These are phyloP conservation scores for Aureobasidium sp. DNA, from an alignment of 2,329 filamentous ascomycete genomes.

Conservation along the genomic window DNA sequence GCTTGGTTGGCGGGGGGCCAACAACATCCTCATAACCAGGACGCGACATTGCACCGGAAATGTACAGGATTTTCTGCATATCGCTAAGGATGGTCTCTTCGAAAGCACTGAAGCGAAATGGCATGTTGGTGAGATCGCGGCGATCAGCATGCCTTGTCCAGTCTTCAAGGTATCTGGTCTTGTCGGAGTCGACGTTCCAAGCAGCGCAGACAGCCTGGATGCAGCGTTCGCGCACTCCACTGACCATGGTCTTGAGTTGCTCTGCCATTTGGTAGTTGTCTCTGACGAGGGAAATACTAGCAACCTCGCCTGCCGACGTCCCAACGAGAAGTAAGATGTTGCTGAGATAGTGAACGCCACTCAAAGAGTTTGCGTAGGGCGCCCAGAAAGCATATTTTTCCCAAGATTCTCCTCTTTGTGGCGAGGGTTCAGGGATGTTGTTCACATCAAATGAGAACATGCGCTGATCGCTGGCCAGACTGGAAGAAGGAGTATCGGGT, in stretches of 20 bases:
- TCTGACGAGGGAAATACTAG: constrained; percentile 62
- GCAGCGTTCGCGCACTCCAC: constrained; percentile 72
- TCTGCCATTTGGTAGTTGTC: constrained; percentile 54
- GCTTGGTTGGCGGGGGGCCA: constrained; percentile 73
- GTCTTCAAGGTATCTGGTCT: constrained; percentile 85
- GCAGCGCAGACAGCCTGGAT: constrained; percentile 78
- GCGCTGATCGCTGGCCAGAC: constrained; percentile 57
- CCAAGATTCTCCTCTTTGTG: constrained; percentile 70
- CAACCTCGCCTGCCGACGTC: constrained; percentile 81
- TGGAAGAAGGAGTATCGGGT: constrained; percentile 58
- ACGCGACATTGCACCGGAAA: constrained; percentile 75
- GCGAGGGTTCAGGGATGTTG: constrained; percentile 71
- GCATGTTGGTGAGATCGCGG: constrained; percentile 86
- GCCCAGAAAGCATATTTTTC: constrained; percentile 97
- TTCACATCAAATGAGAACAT: constrained; percentile 69
- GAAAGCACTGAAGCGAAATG: constrained; percentile 74
- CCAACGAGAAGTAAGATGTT: constrained; percentile 76
- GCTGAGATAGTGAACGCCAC: constrained; percentile 82
- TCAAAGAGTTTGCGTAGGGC: constrained; percentile 82
- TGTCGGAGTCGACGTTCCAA: constrained; percentile 90
- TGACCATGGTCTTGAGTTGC: constrained; percentile 66
- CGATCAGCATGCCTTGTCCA: constrained; percentile 80
- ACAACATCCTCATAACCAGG: constrained; percentile 70
- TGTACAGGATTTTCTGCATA: constrained; percentile 93
- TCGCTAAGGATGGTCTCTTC: constrained; percentile 74